These are phyloP conservation scores for Calocybe gangraenosa DNA, from an alignment of 768 basidiomycete species.

Conservation along the genomic window DNA sequence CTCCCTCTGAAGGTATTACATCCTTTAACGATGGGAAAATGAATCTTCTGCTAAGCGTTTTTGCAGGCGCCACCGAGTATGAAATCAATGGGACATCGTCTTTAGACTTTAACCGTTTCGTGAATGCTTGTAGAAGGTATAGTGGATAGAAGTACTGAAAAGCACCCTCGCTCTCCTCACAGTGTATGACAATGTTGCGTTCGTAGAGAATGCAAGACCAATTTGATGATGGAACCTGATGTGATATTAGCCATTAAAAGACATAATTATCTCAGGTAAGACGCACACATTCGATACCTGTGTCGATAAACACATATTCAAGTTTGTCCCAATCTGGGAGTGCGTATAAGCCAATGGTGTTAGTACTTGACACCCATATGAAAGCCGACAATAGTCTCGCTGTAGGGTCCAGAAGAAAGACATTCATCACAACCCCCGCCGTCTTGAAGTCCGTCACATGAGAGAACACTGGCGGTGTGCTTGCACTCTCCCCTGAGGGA, in stretches of 20 bases:
- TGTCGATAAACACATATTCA: constrained; percentile 71
- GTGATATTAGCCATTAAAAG: background rate
- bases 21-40: constrained; percentile 34
- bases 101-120: constrained; percentile 20
- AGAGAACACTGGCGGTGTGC: constrained; percentile 45
- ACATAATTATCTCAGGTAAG: background rate
- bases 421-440: constrained; percentile 70
- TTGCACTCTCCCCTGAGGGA: constrained; percentile 33
- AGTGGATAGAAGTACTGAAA: constrained; percentile 69
- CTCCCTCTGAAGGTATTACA: background rate
- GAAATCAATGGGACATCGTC: constrained; percentile 37
- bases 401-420: constrained; percentile 67
- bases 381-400: constrained; percentile 61
- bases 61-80: constrained; percentile 35
- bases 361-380: constrained; percentile 56
- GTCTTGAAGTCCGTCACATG: constrained; percentile 62
- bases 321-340: constrained; percentile 62
- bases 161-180: constrained; percentile 62
- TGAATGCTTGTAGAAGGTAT: constrained; percentile 32
- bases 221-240: constrained; percentile 60
- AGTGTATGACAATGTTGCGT: constrained; percentile 66
- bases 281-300: constrained; percentile 70
- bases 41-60: constrained; percentile 49
- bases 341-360: constrained; percentile 58
- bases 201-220: constrained; percentile 76